Evolutionary conservation across 2,329 filamentous ascomycete species (phyloP), one percentile per base, ranked within the genome.

Genomic region (Ophiocordyceps sinensis): DNA sequence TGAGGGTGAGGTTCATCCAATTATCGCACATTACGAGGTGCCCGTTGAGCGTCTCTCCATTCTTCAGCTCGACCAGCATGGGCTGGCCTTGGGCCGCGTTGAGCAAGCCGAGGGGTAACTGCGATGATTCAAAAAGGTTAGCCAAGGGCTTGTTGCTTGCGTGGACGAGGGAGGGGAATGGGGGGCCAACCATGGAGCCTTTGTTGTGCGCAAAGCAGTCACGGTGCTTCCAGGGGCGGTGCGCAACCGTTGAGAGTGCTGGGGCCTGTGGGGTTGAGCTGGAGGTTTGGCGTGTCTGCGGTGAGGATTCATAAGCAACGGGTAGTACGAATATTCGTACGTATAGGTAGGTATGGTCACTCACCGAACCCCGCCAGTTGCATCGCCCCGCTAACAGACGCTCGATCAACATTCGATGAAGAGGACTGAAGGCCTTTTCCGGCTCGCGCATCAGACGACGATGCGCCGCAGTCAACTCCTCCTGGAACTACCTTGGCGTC

Each of bases 1-100:
- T 94, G 50, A 98, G 67, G 2, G 89, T 96, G 52, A 98, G 69
- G 67, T 98, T 98, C 91, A 98, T 98, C 87, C 91, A 98, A 38
- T 89, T 98, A 63, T 98, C 91, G 77, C 89, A 98, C 62, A 82
- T 86, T 61, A 95, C 83, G 44, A 98, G 71, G 58, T 95, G 87
- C 47, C 91, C 91, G 66, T 96, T 98, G 45, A 98, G 75, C 0
- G 91, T 96, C 65, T 98, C 88, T 66, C 88, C 88, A 57, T 89
- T 94, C 72, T 95, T 95, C 50, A 95, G 82, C 70, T 95, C 88
- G 50, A 95, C 88, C 43, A 94, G 81, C 83, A 95, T 96, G 4
- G 91, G 89, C 61, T 95, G 86, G 73, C 91, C 91, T 70, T 95
- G 88, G 50, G 91, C 88, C 54, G 89, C 89, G 55, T 85, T 96